Percentiles rank a stretch among this genome's conserved stretches.
Conservation (phyloP, 1,139 yeast genomes). For the Hemisphaericaspora xylofermentans region DNA sequence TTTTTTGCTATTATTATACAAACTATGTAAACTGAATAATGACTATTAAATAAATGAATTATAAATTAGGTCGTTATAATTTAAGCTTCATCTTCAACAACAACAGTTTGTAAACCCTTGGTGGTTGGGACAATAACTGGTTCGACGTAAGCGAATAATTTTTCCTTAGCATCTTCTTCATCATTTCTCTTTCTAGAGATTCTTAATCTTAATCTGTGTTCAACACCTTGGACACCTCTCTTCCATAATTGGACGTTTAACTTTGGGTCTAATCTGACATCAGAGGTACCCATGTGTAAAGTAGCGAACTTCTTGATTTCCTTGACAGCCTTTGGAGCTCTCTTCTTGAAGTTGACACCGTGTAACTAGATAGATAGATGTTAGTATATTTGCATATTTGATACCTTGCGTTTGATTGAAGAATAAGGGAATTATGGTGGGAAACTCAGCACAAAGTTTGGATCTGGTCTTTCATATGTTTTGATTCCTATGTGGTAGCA, state of each 20-base stretch:
- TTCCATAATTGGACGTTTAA: conserved; percentile 99
- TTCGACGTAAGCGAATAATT: conserved; percentile 97
- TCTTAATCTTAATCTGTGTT: conserved; percentile 97
- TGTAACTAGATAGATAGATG: conserved; percentile 58
- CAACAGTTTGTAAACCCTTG: conserved; percentile 98
- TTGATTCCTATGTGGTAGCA: not conserved
- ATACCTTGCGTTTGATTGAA: not conserved
- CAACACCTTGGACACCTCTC: conserved; percentile 99
- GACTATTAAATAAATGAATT: not conserved
- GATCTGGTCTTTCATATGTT: not conserved
- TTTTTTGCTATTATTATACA: conserved; percentile 12
- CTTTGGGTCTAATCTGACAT: conserved; percentile 98
- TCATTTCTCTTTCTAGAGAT: conserved; percentile 99
- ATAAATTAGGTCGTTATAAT: conserved; percentile 2
- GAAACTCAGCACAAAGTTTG: not conserved
- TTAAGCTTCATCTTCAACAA: conserved; percentile 70
- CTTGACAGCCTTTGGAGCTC: conserved; percentile 99
- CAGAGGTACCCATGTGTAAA: conserved; percentile 98
- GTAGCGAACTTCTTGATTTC: conserved; percentile 98
- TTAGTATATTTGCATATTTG: conserved; percentile 10
- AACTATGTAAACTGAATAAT: conserved; percentile 6
- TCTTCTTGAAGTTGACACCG: conserved; percentile 98
- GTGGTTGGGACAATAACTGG: conserved; percentile 91
- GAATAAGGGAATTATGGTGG: not conserved
- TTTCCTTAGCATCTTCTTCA: conserved; percentile 99